These are phyloP conservation scores for Apiospora sp. DNA, from an alignment of 2,329 filamentous ascomycete species.

Conservation along the genomic window DNA sequence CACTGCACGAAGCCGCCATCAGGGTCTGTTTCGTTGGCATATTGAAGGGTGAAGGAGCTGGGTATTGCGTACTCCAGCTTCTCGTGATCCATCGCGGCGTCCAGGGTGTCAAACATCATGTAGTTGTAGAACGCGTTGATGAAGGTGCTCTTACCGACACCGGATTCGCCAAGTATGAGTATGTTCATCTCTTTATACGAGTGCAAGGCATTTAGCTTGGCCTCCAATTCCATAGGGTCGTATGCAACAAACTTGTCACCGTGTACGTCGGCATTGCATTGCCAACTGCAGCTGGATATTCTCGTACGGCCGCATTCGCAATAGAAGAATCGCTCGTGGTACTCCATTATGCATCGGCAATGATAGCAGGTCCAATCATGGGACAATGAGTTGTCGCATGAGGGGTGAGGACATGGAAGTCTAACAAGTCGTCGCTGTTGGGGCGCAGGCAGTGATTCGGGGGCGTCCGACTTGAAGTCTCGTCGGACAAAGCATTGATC, in stretches of 20 bases:
- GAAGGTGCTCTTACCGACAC: constrained; percentile 57
- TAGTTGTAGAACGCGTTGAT: constrained; percentile 59
- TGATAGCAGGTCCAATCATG: background rate
- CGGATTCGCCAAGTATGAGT: constrained; percentile 55
- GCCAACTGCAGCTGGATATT: background rate
- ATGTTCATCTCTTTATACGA: constrained; percentile 45
- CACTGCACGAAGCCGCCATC: constrained; percentile 38
- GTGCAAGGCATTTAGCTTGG: background rate
- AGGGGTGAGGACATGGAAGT: background rate
- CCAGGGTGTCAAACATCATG: constrained; percentile 45
- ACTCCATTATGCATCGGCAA: background rate
- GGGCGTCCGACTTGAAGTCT: background rate
- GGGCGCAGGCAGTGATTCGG: background rate
- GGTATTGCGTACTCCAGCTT: constrained; percentile 48
- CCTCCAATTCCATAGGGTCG: background rate
- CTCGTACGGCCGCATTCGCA: background rate
- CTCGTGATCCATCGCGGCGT: constrained; percentile 45
- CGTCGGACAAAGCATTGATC: background rate
- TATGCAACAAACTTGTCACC: background rate
- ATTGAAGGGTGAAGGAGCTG: constrained; percentile 47
- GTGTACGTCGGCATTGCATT: background rate
- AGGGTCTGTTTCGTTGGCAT: constrained; percentile 35
- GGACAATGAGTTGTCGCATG: background rate
- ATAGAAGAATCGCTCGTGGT: background rate
- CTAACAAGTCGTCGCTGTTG: background rate